Conservation (phyloP, 2,329 filamentous ascomycete genomes). For the Monilinia fructigena region DNA sequence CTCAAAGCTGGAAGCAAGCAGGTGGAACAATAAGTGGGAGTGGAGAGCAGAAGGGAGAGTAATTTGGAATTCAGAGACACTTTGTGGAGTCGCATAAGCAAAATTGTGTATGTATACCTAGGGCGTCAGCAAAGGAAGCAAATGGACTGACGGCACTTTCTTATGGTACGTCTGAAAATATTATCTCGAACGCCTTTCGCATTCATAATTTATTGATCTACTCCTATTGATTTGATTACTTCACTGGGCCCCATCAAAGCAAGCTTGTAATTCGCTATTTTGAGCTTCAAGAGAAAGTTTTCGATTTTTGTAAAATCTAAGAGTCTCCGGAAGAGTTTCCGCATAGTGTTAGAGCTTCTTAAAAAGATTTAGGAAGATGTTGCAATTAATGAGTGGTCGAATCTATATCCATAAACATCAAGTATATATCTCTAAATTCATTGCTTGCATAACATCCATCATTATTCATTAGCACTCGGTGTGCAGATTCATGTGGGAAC, state of each 20-base stretch:
- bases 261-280: not conserved
- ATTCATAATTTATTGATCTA: not conserved
- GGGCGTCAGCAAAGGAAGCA: not conserved
- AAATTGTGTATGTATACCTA: constrained; percentile 17
- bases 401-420: too few relatives aligned
- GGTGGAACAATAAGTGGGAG: constrained; percentile 32
- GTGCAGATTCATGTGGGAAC: too few relatives aligned
- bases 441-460: not conserved
- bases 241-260: not conserved
- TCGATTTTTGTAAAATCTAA: not conserved
- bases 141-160: not conserved
- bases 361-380: not conserved
- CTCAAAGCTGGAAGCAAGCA: constrained; percentile 64
- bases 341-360: not conserved
- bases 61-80: not conserved
- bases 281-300: not conserved
- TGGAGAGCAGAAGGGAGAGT: constrained; percentile 6
- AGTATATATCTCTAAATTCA: not conserved
- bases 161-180: constrained; percentile 5
- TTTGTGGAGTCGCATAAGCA: not conserved
- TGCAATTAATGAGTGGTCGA: too few relatives aligned
- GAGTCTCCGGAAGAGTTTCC: not conserved
- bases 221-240: not conserved
- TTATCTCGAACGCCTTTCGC: not conserved
- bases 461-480: not conserved